Evolutionary conservation across 2,329 filamentous ascomycete species (phyloP), one percentile per base, ranked within the genome.

Genomic region (Stagonosporopsis cucurbitacearum): DNA sequence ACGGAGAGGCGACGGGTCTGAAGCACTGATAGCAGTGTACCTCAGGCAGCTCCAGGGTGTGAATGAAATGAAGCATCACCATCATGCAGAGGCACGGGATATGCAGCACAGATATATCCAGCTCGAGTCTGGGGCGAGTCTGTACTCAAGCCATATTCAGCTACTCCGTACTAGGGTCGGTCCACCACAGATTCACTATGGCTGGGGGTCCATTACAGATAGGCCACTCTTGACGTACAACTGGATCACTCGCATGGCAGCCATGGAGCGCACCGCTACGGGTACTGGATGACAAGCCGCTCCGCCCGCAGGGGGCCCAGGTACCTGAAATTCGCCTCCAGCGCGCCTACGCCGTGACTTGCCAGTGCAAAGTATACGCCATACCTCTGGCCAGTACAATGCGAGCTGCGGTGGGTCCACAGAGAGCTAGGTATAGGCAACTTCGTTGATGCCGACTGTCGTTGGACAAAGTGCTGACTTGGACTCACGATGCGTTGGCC

Each of bases 251-350:
- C 45, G 47, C 60, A 63, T 57, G 53, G 58, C 58, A 62, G 59
- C 62, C 60, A 65, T 62, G 52, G 52, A 55, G 58, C 41, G 58
- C 56, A 59, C 54, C 59, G 63, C 51, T 45, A 60, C 68, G 60
- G 67, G 64, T 65, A 70, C 64, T 70, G 68, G 63, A 65, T 65
- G 55, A 56, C 59, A 62, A 63, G 57, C 67, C 65, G 66, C 59
- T 62, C 59, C 54, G 56, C 62, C 50, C 46, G 56, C 60, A 64
- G 59, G 63, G 63, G 65, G 60, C 61, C 65, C 61, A 60, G 58
- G 66, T 66, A 64, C 57, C 39, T 59, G 41, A 59, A 51, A 56
- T 57, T 60, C 49, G 62, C 59, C 59, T 39, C 55, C 62, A 57
- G 57, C 55, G 45, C 32, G 52, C 58, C 54, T 54, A 59, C 63